Evolutionary conservation across 805 yeast species (phyloP).

Genomic region (Hanseniaspora clermontiae): DNA sequence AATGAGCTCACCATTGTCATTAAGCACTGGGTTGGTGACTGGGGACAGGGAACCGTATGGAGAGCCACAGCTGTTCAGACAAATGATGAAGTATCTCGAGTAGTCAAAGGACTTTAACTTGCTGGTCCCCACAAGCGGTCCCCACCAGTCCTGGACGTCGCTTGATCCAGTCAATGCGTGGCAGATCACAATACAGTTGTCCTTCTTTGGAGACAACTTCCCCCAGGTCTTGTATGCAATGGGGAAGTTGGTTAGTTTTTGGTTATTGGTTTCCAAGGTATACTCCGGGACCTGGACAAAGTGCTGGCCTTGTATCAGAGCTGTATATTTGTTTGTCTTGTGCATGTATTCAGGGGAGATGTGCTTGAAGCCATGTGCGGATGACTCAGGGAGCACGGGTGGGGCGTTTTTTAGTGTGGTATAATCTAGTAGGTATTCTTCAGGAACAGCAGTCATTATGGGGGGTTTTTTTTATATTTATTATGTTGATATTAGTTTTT

Average conservation of each 20-base stretch:
- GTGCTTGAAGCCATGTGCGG: constrained; percentile 1
- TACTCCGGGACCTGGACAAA: constrained; percentile 66
- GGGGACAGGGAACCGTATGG: constrained; percentile 97
- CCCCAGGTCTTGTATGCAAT: constrained; percentile 98
- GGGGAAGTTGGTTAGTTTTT: constrained; percentile 50
- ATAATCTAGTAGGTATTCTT: constrained; percentile 1
- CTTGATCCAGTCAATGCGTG: constrained; percentile 95
- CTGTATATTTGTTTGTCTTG: constrained; percentile 47
- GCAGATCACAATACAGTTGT: constrained; percentile 78
- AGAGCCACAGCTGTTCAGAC: constrained; percentile 86
- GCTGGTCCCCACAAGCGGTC: constrained; percentile 68
- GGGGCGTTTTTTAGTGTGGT: neutral
- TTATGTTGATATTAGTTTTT: too few species aligned
- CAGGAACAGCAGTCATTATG: neutral
- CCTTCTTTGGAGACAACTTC: constrained; percentile 48
- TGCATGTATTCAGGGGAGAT: constrained; percentile 20
- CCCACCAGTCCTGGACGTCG: constrained; percentile 98
- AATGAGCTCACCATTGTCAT: constrained; percentile 57
- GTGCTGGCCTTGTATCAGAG: constrained; percentile 62
- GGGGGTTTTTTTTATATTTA: too few species aligned
- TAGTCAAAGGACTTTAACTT: constrained; percentile 79
- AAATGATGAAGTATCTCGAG: constrained; percentile 67
- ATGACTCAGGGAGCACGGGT: constrained; percentile 1
- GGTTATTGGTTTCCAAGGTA: constrained; percentile 62
- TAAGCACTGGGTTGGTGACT: constrained; percentile 40